Conservation (phyloP, 345 rosid genomes). For the Gossypium rotundifolium region DNA sequence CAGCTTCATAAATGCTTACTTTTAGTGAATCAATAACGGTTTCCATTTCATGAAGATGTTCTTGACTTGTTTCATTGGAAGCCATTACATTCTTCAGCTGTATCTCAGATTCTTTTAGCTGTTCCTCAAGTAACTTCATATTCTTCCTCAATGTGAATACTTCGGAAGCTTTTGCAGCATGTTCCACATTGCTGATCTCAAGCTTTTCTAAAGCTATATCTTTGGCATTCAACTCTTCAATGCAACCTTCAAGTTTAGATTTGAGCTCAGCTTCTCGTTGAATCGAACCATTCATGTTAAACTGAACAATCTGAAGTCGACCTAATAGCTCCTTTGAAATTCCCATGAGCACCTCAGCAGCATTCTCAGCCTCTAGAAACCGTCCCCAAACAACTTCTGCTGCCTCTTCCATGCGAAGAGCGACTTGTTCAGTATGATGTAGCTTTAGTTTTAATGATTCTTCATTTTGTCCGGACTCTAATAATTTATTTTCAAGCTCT, state of each 20-base stretch:
- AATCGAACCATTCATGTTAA: slow-evolving; percentile 48
- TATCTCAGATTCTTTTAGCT: slow-evolving; percentile 40
- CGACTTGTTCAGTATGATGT: slow-evolving; percentile 66
- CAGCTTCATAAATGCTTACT: slow-evolving; percentile 62
- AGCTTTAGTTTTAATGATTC: slow-evolving; percentile 77
- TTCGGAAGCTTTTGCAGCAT: slow-evolving; percentile 37
- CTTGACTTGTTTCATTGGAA: slow-evolving; percentile 51
- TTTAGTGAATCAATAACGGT: slow-evolving; percentile 50
- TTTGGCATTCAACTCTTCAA: slow-evolving; percentile 38
- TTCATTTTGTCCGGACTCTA: slow-evolving; percentile 53
- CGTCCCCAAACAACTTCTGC: slow-evolving; percentile 90
- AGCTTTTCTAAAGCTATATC: slow-evolving; percentile 45
- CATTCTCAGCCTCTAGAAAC: slow-evolving; percentile 90
- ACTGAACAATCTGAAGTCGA: slow-evolving; percentile 57
- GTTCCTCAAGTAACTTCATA: slow-evolving; percentile 53
- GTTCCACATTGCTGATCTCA: slow-evolving; percentile 36
- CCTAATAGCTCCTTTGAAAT: slow-evolving; percentile 75
- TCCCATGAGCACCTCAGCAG: slow-evolving; percentile 76
- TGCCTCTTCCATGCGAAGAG: slow-evolving; percentile 92
- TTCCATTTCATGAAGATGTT: slow-evolving; percentile 73
- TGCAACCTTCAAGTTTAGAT: slow-evolving; percentile 43
- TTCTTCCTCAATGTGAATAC: slow-evolving; percentile 44
- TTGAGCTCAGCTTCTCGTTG: slow-evolving; percentile 61
- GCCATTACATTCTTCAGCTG: slow-evolving; percentile 41
- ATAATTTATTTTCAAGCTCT: slow-evolving; percentile 65